These are phyloP conservation scores for Ramichloridium luteum DNA, from an alignment of 2,329 filamentous ascomycete genomes.

Conservation along the genomic window DNA sequence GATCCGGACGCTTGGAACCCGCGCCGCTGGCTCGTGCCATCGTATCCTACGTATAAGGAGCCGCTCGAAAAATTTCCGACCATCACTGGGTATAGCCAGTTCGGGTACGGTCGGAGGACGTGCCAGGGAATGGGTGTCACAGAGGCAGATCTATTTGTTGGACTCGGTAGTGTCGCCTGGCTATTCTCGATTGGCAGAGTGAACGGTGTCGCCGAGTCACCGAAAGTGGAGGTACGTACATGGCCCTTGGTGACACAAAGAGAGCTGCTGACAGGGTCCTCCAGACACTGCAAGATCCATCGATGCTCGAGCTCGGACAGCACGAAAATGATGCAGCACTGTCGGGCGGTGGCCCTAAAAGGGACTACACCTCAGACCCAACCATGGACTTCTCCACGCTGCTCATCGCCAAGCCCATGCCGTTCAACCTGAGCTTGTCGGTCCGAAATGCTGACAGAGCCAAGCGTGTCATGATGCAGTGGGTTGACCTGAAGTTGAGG, in stretches of 20 bases:
- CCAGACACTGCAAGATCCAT: no score
- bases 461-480: conserved; percentile 24
- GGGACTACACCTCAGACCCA: conserved; percentile 28
- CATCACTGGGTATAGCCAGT: conserved; percentile 52
- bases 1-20: conserved; percentile 19
- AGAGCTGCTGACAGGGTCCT: no score
- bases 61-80: conserved; percentile 52
- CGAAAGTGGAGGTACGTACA: no score
- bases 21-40: conserved; percentile 50
- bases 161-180: conserved; percentile 35
- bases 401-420: conserved; percentile 35
- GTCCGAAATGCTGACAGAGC: conserved; percentile 25
- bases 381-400: conserved; percentile 34
- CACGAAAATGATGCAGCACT: no score
- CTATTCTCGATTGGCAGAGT: conserved; percentile 34
- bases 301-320: neutral
- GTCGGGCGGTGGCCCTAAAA: no score
- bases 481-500: conserved; percentile 24
- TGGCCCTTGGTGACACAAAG: no score
- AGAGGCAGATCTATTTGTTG: conserved; percentile 22
- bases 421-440: conserved; percentile 31
- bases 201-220: no score
- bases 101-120: conserved; percentile 51
- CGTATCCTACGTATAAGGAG: conserved; percentile 53
- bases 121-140: conserved; percentile 32